Conservation (phyloP, 1,284 basidiomycete genomes). For the Tilletia indica region DNA sequence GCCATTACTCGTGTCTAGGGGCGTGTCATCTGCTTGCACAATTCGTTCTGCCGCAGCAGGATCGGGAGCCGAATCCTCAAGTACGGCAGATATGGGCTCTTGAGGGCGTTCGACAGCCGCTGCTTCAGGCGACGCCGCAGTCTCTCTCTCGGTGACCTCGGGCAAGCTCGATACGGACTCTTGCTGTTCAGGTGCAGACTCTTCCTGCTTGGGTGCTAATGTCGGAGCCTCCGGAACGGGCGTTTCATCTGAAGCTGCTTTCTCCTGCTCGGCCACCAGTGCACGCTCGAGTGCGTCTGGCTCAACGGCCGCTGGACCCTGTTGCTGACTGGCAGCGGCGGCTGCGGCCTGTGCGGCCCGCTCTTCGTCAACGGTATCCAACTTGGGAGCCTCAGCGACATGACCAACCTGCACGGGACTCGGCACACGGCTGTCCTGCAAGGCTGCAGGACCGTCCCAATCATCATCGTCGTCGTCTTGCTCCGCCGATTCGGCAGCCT, state of each 20-base stretch:
- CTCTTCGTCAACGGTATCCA: slow-evolving; percentile 6
- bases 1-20: slow-evolving; percentile 6
- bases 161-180: too few relatives aligned
- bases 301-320: too few relatives aligned
- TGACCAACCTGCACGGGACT: slow-evolving; percentile 16
- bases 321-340: neutral
- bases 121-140: neutral
- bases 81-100: slow-evolving; percentile 3
- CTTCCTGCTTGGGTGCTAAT: neutral
- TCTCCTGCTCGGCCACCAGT: too few relatives aligned
- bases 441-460: neutral
- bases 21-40: neutral
- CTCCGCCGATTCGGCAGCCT: neutral
- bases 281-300: too few relatives aligned
- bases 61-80: neutral
- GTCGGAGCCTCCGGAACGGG: too few relatives aligned
- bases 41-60: neutral
- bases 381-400: slow-evolving; percentile 8
- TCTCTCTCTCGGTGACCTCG: neutral
- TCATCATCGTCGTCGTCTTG: slow-evolving; percentile 10
- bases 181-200: too few relatives aligned
- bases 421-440: slow-evolving; percentile 15
- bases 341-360: neutral
- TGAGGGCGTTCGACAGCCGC: neutral
- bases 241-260: too few relatives aligned